Evolutionary conservation across 2,329 filamentous ascomycete species (phyloP), one percentile per base, ranked within the genome.

Genomic region (Rhinocladiella mackenziei): DNA sequence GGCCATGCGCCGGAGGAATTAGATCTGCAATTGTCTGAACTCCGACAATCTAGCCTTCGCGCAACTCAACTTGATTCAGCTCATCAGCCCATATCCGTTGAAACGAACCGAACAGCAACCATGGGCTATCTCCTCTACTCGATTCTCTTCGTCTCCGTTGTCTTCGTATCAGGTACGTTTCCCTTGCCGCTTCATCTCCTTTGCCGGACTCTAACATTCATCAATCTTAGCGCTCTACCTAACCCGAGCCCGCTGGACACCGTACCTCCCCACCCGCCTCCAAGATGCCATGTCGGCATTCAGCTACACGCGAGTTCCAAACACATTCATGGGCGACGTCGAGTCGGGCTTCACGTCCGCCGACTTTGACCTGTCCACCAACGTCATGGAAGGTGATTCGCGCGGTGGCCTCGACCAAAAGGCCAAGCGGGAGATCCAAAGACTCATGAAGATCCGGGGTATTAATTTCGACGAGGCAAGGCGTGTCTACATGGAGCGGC

Each of bases 381-480:
- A 98, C 62, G 73, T 98, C 23, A 81, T 83, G 45, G 78, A 77
- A 9, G 86, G 85, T 38, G 92, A 98, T 63, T 73, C 75, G 20
- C 79, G 92, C 55, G 78, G 80, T 0, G 92, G 92, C 0, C 74
- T 98, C 13, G 89, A 97, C 62, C 81, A 84, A 54, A 72, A 71
- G 35, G 85, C 79, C 44, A 97, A 97, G 73, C 70, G 75, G 28
- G 87, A 94, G 65, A 81, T 98, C 30, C 77, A 89, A 59, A 78
- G 77, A 57, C 89, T 98, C 57, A 98, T 98, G 92, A 91, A 88
- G 77, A 81, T 76, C 63, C 76, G 81, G 53, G 77, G 82, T 46
- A 78, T 97, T 53, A 78, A 75, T 49, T 98, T 98, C 63, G 91
- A 98, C 67, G 88, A 96, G 69, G 92, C 91, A 28, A 77, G 92